Base-by-base conservation (phyloP, 2,329 filamentous ascomycete genomes). In the Phaeosphaeriaceae sp. region DNA sequence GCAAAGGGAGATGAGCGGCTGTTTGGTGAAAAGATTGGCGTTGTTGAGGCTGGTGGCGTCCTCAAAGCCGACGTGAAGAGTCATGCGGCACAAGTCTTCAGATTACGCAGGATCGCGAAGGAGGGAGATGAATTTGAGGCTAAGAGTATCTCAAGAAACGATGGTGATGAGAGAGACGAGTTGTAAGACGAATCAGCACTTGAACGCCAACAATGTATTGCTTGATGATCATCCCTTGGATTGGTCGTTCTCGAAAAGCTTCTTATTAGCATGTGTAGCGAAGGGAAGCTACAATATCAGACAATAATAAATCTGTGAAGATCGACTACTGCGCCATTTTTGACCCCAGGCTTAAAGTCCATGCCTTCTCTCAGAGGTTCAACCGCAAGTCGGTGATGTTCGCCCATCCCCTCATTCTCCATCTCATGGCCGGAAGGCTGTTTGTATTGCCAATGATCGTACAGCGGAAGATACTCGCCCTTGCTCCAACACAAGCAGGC, bases 1-100 rank as follows among this genome's bases (percentile, higher is more conserved):
- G 59, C 51, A 3, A 48, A 65, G 13, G 67, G 56, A 7, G 67
- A 70, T 24, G 21, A 60, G 3, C 54, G 67, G 13, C 53, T 70
- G 7, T 70, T 70, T 52, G 67, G 67, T 20, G 61, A 69, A 56
- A 70, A 63, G 56, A 54, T 70, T 45, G 67, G 67, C 13, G 56
- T 66, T 9, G 67, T 66, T 13, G 36, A 65, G 48, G 67, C 66
- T 40, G 64, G 66, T 10, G 65, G 67, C 9, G 44, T 52, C 7
- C 44, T 70, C 46, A 63, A 62, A 21, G 62, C 61, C 2, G 25
- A 53, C 3, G 67, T 70, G 13, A 62, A 65, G 56, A 70, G 60
- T 10, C 66, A 70, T 33, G 61, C 66, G 54, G 67, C 67, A 9
- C 57, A 58, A 27, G 65, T 69, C 1, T 66, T 66, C 13, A 51